These are phyloP conservation scores for Pichia terricola DNA, from an alignment of 1,139 yeast species.

Conservation along the genomic window DNA sequence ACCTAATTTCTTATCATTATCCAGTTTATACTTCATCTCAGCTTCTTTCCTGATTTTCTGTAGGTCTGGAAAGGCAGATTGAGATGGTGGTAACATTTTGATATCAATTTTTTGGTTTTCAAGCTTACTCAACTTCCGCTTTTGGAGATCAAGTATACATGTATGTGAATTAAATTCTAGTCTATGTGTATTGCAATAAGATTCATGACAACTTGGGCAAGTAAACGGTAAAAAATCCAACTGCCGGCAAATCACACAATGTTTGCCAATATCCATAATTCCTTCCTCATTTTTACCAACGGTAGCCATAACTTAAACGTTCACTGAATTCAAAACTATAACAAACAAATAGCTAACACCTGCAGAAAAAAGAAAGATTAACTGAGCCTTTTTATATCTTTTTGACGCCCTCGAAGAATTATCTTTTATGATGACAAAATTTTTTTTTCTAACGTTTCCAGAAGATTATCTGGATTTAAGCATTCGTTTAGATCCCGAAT, in stretches of 20 bases:
- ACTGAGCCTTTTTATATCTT: neutral
- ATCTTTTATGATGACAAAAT: too few relatives aligned
- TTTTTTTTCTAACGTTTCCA: too few relatives aligned
- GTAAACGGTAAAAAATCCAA: conserved; percentile 63
- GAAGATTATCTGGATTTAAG: too few relatives aligned
- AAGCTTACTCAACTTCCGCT: conserved; percentile 7
- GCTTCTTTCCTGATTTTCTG: conserved; percentile 33
- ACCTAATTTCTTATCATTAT: conserved; percentile 6
- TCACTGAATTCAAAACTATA: too few relatives aligned
- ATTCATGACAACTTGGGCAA: too few relatives aligned
- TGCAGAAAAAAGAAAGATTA: too few relatives aligned
- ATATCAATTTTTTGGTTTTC: conserved; percentile 2
- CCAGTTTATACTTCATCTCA: conserved; percentile 8
- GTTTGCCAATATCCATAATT: conserved; percentile 59
- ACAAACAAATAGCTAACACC: too few relatives aligned
- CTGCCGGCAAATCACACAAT: conserved; percentile 53
- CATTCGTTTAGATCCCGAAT: too few relatives aligned
- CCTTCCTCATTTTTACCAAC: conserved; percentile 13
- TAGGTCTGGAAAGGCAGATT: conserved; percentile 51
- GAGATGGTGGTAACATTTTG: conserved; percentile 18
- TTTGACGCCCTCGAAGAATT: neutral
- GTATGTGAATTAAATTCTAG: conserved; percentile 16
- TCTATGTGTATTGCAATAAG: conserved; percentile 54
- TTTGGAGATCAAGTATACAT: conserved; percentile 12
- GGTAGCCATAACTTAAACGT: too few relatives aligned